phyloP scores from a whole-genome alignment of 495 filamentous ascomycete genomes.

The Trichocladium uniseriatum region DNA sequence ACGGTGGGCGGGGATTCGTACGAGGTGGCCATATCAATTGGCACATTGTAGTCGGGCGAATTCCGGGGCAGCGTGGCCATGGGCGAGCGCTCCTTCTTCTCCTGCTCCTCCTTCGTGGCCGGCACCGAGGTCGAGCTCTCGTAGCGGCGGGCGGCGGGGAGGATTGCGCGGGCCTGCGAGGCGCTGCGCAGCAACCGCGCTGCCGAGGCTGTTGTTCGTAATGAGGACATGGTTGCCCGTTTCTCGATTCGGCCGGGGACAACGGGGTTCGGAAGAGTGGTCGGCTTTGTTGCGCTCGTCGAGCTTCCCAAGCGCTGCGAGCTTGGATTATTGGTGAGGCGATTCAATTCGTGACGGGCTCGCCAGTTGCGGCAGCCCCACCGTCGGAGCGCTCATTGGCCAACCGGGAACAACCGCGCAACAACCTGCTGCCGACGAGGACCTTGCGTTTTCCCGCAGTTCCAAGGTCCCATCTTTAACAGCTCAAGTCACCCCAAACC shows the following conservation, averaged over 20 bases:
- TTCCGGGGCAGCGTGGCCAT: constrained; percentile 41
- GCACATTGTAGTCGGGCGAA: constrained; percentile 69
- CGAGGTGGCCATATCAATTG: constrained; percentile 74
- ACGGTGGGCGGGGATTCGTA: constrained; percentile 33
- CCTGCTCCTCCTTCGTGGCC: constrained; percentile 18
- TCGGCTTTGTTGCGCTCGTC: background rate
- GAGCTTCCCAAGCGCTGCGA: background rate
- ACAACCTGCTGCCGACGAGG: constrained; percentile 24
- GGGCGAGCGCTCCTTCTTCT: constrained; percentile 21
- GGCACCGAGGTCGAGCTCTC: constrained; percentile 28
- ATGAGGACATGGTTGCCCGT: constrained; percentile 29
- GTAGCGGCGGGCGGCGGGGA: constrained; percentile 38
- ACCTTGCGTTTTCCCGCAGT: constrained; percentile 20
- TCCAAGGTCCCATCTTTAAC: constrained; percentile 10
- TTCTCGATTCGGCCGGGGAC: too few relatives aligned
- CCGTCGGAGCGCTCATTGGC: constrained; percentile 18
- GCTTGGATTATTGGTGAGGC: background rate
- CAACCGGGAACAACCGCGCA: constrained; percentile 23
- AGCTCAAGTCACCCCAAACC: constrained; percentile 20
- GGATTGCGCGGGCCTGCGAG: constrained; percentile 27
- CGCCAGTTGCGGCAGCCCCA: constrained; percentile 11
- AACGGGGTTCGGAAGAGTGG: background rate
- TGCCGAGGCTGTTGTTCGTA: constrained; percentile 32
- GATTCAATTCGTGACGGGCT: constrained; percentile 8
- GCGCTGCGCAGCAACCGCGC: constrained; percentile 37